A percentile compares a stretch with the other conserved stretches of the same genome.
These are phyloP conservation scores for Fusarium foetens DNA, from an alignment of 2,329 filamentous ascomycete species.

Conservation along the genomic window DNA sequence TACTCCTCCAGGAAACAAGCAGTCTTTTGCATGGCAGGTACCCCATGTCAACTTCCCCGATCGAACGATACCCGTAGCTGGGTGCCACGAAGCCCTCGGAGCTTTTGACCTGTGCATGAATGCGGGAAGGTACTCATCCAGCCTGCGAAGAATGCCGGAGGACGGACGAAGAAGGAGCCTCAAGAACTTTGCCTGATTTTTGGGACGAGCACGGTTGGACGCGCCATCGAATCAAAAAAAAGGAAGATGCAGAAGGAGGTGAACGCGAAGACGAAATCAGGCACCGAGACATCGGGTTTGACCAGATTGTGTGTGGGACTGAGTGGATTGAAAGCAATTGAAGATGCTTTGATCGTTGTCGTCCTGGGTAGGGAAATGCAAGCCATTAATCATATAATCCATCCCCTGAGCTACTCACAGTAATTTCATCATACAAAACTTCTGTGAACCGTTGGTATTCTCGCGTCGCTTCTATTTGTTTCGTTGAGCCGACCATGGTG, in stretches of 20 bases:
- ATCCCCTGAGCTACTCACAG: not conserved
- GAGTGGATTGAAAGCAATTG: not conserved
- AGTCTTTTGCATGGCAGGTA: not conserved
- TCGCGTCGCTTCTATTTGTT: not conserved
- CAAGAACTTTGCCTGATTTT: not conserved
- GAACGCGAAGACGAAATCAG: not conserved
- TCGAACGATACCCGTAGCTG: not conserved
- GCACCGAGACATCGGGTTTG: not conserved
- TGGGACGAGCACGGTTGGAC: not conserved
- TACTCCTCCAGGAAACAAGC: not conserved
- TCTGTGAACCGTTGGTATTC: rapidly evolving
- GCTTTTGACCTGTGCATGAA: not conserved
- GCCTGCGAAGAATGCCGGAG: not conserved
- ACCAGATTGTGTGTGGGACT: not conserved
- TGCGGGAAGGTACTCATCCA: not conserved
- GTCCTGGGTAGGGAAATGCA: not conserved
- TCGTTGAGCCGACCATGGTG: not conserved
- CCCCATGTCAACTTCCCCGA: not conserved
- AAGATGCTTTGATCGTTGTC: too few species aligned
- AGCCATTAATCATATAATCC: rapidly evolving
- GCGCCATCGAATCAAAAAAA: not conserved
- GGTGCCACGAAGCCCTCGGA: not conserved
- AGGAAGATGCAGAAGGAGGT: not conserved
- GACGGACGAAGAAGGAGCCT: not conserved
- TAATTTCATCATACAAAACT: rapidly evolving